phyloP scores from a whole-genome alignment of 2,329 filamentous ascomycete species.

The Penicillium sp. region DNA sequence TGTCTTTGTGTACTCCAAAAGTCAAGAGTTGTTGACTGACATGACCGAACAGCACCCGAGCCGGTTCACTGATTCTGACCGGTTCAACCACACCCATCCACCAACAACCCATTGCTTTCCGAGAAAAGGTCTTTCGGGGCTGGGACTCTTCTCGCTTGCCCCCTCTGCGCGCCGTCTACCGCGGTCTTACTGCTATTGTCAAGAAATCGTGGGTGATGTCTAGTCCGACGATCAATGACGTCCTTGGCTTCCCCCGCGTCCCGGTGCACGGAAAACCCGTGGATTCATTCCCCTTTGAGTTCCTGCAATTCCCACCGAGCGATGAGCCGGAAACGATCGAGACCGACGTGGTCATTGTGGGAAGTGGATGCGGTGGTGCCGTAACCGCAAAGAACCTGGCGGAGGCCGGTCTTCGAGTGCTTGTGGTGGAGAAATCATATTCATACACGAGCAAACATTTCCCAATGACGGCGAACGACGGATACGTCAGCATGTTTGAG shows the following conservation, averaged over 20 bases:
- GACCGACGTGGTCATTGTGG: constrained; percentile 80
- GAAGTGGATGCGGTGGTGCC: constrained; percentile 81
- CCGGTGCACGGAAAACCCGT: constrained; percentile 54
- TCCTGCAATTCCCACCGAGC: constrained; percentile 57
- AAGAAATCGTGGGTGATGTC: constrained; percentile 54
- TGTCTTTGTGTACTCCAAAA: not conserved
- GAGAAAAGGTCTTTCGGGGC: constrained; percentile 52
- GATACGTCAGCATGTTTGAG: constrained; percentile 65
- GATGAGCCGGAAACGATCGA: constrained; percentile 60
- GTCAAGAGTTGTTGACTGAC: constrained; percentile 1
- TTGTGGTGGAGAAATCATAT: constrained; percentile 81
- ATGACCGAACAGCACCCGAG: constrained; percentile 45
- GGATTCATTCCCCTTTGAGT: constrained; percentile 55
- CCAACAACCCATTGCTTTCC: constrained; percentile 53
- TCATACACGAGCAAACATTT: constrained; percentile 70
- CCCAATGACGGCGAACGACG: constrained; percentile 68
- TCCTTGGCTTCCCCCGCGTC: constrained; percentile 55
- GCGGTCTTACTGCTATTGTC: constrained; percentile 49
- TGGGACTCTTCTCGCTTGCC: constrained; percentile 56
- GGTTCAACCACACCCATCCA: constrained; percentile 56
- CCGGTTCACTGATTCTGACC: constrained; percentile 57
- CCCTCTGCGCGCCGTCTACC: constrained; percentile 51
- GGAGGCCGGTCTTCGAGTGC: constrained; percentile 69
- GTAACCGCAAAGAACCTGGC: constrained; percentile 79
- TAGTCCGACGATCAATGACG: constrained; percentile 49